Percentiles rank a stretch among this genome's conserved stretches.
Conservation (phyloP, 306 rosid genomes). For the Vachellia pachyceras region DNA sequence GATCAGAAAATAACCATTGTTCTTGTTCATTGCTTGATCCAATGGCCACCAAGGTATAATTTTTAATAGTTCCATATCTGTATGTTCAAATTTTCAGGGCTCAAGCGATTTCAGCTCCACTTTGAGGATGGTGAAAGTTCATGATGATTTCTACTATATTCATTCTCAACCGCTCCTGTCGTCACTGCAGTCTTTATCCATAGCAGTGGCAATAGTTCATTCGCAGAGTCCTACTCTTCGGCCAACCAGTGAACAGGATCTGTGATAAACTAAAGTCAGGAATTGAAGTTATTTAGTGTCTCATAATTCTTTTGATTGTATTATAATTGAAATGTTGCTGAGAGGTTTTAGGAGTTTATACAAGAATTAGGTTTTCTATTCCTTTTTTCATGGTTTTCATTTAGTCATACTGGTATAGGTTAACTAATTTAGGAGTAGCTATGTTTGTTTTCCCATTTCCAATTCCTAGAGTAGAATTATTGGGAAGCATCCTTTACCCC, state of each 20-base stretch:
- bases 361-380: conserved; percentile 34
- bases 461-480: conserved; percentile 46
- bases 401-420: conserved; percentile 38
- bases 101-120: conserved; percentile 54
- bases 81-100: conserved; percentile 51
- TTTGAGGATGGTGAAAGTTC: conserved; percentile 86
- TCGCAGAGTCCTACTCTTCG: conserved; percentile 70
- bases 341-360: conserved; percentile 54
- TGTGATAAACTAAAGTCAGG: conserved; percentile 47
- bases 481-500: conserved; percentile 47
- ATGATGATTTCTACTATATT: conserved; percentile 70
- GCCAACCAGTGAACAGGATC: conserved; percentile 53
- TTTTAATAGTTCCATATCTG: conserved; percentile 13
- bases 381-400: conserved; percentile 47
- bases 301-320: conserved; percentile 52
- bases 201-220: conserved; percentile 87
- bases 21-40: conserved; percentile 11
- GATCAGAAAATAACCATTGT: conserved; percentile 19
- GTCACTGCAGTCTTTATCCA: conserved; percentile 81
- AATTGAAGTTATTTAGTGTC: conserved; percentile 42
- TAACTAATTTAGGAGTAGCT: conserved; percentile 49
- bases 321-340: conserved; percentile 49
- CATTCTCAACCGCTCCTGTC: conserved; percentile 72
- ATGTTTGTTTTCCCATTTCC: conserved; percentile 38
- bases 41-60: conserved; percentile 30